Percentiles rank a stretch among this genome's conserved stretches.
Conservation (phyloP, 768 basidiomycete genomes). For the Leccinum broughii region DNA sequence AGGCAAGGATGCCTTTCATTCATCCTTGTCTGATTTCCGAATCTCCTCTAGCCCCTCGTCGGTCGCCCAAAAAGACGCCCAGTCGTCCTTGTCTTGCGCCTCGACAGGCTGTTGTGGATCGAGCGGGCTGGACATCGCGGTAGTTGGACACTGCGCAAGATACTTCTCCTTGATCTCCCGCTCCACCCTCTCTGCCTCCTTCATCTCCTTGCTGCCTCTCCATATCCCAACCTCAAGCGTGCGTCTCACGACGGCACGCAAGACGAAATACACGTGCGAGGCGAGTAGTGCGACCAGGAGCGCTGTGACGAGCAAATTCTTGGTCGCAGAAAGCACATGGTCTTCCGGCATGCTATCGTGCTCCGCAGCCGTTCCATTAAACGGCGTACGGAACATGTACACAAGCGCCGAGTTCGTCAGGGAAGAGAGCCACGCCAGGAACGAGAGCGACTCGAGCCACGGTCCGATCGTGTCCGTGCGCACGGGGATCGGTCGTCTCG, state of each 20-base stretch:
- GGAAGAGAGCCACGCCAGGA: constrained; percentile 88
- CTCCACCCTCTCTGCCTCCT: constrained; percentile 55
- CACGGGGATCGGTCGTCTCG: constrained; percentile 79
- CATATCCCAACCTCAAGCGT: constrained; percentile 76
- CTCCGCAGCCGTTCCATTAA: constrained; percentile 14
- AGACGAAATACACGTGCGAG: constrained; percentile 82
- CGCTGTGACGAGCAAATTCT: constrained; percentile 59
- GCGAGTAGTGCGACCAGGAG: constrained; percentile 75
- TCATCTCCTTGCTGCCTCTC: constrained; percentile 69
- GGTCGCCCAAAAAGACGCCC: constrained; percentile 60
- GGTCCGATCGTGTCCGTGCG: constrained; percentile 92
- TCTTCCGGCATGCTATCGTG: constrained; percentile 11
- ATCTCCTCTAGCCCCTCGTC: constrained; percentile 80
- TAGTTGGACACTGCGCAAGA: constrained; percentile 24
- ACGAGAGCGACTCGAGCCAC: constrained; percentile 86
- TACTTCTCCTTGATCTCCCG: constrained; percentile 50
- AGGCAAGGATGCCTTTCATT: constrained; percentile 24
- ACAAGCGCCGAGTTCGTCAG: constrained; percentile 89
- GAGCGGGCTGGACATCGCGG: constrained; percentile 1
- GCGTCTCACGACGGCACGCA: constrained; percentile 62
- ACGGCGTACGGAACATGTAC: constrained; percentile 75
- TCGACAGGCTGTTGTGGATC: constrained; percentile 4
- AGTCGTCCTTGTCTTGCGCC: constrained; percentile 21
- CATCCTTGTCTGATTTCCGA: constrained; percentile 62
- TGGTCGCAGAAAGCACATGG: constrained; percentile 38